Percentiles rank a stretch among this genome's conserved stretches.
Conservation (phyloP, 306 rosid genomes). For the Lablab purpureus region DNA sequence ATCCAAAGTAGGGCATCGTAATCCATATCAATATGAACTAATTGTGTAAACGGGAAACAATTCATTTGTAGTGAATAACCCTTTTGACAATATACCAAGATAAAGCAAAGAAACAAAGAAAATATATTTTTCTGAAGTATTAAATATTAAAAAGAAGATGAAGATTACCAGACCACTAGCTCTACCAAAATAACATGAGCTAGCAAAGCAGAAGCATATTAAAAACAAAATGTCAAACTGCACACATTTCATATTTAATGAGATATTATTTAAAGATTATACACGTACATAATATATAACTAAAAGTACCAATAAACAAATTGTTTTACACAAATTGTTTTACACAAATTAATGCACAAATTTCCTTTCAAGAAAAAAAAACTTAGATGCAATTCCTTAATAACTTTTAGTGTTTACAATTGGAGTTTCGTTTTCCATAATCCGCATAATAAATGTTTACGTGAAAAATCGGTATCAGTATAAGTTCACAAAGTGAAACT, state of each 20-base stretch:
- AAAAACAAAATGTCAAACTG: neutral
- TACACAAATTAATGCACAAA: neutral
- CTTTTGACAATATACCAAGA: neutral
- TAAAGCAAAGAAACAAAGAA: neutral
- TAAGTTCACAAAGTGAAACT: neutral
- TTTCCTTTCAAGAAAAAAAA: neutral
- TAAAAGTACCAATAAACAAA: neutral
- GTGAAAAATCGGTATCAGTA: too few species aligned
- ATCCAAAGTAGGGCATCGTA: neutral
- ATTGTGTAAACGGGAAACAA: neutral
- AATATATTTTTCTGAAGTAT: neutral
- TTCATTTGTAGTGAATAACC: neutral
- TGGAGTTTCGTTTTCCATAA: neutral
- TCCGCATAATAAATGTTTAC: neutral
- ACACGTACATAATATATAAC: neutral
- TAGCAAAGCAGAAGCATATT: neutral
- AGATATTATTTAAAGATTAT: neutral
- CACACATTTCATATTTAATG: neutral
- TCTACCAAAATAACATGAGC: neutral
- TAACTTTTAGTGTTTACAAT: neutral
- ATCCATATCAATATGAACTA: conserved; percentile 21
- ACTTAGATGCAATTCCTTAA: neutral
- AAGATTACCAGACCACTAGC: neutral
- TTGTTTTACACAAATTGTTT: neutral
- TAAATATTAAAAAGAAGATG: neutral